These are phyloP conservation scores for Scedosporium apiospermum DNA, from an alignment of 2,329 filamentous ascomycete genomes.

Conservation along the genomic window DNA sequence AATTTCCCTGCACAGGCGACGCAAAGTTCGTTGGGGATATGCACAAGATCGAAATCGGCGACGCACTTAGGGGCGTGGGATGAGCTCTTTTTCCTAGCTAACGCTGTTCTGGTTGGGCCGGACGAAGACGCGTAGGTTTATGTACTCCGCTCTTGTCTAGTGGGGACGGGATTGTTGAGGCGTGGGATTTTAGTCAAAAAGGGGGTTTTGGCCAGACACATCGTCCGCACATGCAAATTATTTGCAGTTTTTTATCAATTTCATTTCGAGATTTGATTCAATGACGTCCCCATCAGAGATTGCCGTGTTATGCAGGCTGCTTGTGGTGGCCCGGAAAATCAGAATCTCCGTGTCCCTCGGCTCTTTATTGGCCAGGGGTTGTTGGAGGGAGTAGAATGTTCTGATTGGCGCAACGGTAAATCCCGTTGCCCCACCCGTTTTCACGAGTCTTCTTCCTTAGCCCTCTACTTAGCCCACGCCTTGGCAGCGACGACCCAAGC, in stretches of 20 bases:
- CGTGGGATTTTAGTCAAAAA: neutral
- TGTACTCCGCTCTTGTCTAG: neutral
- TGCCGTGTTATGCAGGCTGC: neutral
- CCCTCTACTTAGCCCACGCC: neutral
- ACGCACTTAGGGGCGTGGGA: neutral
- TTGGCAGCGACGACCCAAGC: neutral
- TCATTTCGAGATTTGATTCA: neutral
- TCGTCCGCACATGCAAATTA: slow-evolving; percentile 1
- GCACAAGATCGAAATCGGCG: neutral
- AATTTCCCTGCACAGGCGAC: slow-evolving; percentile 1
- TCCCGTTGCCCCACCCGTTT: neutral
- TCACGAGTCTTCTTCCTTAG: neutral
- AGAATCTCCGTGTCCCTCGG: neutral
- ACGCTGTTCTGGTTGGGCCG: neutral
- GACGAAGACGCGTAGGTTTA: neutral
- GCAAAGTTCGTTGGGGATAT: neutral
- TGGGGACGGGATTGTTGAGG: slow-evolving; percentile 1
- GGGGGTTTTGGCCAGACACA: neutral
- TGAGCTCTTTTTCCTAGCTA: neutral
- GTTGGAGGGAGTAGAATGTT: neutral
- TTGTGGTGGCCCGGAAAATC: neutral
- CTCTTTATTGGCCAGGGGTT: neutral
- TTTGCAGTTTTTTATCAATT: neutral
- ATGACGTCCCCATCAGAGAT: neutral
- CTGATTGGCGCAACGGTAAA: neutral